Evolutionary conservation across 768 basidiomycete species (phyloP).

Genomic region (Tricholoma furcatifolium): DNA sequence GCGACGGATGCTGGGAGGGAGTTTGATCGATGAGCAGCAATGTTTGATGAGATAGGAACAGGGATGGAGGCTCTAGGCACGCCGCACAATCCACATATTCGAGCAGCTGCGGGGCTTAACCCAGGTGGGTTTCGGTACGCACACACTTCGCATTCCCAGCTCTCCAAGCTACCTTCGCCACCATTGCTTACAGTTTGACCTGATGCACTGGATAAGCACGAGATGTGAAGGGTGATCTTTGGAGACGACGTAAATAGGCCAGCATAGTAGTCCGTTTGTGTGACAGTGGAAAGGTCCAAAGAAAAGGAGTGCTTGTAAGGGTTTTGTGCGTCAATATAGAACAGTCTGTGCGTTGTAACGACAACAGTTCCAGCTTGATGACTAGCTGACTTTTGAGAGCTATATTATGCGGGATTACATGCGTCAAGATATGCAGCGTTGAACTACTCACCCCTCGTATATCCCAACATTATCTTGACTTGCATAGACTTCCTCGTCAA

Average conservation of each 20-base stretch:
- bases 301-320: constrained; percentile 60
- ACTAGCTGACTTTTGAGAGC: constrained; percentile 76
- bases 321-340: constrained; percentile 66
- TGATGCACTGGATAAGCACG: constrained; percentile 25
- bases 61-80: constrained; percentile 53
- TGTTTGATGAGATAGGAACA: constrained; percentile 19
- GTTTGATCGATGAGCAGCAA: constrained; percentile 31
- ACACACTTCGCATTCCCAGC: constrained; percentile 91
- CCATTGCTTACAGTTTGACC: constrained; percentile 18
- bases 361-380: constrained; percentile 76
- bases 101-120: constrained; percentile 63
- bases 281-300: constrained; percentile 61
- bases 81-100: constrained; percentile 81
- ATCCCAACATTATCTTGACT: constrained; percentile 83
- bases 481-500: constrained; percentile 74
- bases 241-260: constrained; percentile 88
- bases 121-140: constrained; percentile 79
- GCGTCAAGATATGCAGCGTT: constrained; percentile 3
- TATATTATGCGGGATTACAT: constrained; percentile 32
- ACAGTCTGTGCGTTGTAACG: constrained; percentile 80
- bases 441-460: constrained; percentile 77
- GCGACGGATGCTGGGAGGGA: constrained; percentile 41
- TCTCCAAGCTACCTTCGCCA: constrained; percentile 39
- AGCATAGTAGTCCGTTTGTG: constrained; percentile 83
- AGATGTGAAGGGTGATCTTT: constrained; percentile 80